Conservation (phyloP, 2,329 filamentous ascomycete species). For the Trichoderma atroviride region DNA sequence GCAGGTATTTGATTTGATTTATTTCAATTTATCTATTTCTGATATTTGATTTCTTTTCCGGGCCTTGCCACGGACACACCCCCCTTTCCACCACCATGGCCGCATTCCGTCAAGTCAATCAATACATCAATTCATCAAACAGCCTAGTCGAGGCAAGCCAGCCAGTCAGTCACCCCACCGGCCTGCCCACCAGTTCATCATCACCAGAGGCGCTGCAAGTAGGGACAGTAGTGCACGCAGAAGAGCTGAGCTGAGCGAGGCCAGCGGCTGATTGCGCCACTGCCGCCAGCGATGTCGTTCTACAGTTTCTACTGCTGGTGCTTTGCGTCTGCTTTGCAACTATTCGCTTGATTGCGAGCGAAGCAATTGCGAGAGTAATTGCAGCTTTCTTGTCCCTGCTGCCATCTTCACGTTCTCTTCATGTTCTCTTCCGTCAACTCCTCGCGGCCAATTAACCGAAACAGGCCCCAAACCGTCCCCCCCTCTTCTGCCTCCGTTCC, state of each 20-base stretch:
- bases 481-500: neutral
- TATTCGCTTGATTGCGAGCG: neutral
- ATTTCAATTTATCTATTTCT: neutral
- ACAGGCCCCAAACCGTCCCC: neutral
- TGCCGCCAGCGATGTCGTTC: constrained; percentile 21
- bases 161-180: neutral
- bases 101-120: neutral
- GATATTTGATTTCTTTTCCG: neutral
- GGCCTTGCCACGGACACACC: constrained; percentile 3
- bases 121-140: constrained; percentile 7
- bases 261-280: constrained; percentile 15
- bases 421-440: neutral
- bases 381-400: neutral
- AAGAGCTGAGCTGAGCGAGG: constrained; percentile 4
- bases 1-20: neutral
- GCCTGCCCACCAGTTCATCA: neutral
- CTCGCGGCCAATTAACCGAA: constrained; percentile 6
- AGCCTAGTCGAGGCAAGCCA: constrained; percentile 14
- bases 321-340: neutral
- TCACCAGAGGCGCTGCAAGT: neutral
- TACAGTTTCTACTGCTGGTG: constrained; percentile 1
- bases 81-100: neutral
- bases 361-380: neutral
- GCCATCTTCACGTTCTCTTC: neutral
- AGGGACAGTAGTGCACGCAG: neutral